phyloP scores from a whole-genome alignment of 2,329 filamentous ascomycete genomes.

The Rhinocladiella similis region DNA sequence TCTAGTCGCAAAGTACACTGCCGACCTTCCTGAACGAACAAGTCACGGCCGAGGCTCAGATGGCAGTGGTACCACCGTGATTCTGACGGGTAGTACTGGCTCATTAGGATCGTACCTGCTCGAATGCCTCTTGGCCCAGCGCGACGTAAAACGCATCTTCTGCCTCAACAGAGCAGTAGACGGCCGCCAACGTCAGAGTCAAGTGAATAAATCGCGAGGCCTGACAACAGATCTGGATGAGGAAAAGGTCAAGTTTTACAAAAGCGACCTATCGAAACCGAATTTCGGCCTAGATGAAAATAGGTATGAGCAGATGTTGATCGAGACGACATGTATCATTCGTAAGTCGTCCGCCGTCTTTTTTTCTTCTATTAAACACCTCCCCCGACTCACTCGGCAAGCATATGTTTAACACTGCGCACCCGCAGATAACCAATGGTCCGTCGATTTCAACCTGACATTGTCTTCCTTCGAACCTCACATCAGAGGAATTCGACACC shows the following conservation, averaged over 20 bases:
- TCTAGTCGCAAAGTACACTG: neutral
- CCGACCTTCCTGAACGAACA: neutral
- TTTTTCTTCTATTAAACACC: too few species aligned
- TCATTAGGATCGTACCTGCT: neutral
- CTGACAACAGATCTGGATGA: neutral
- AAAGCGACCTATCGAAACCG: neutral
- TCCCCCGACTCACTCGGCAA: too few species aligned
- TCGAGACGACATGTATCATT: neutral
- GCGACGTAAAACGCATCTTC: neutral
- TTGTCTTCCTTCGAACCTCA: neutral
- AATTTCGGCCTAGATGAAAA: neutral
- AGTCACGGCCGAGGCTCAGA: neutral
- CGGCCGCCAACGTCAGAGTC: neutral
- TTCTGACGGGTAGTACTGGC: neutral
- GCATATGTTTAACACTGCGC: too few species aligned
- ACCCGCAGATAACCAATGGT: too few species aligned
- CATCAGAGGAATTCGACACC: neutral
- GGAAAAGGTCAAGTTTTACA: neutral
- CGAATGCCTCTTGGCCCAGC: neutral
- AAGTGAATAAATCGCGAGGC: neutral
- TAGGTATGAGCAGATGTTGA: neutral
- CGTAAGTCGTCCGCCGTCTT: neutral
- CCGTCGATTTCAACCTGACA: neutral
- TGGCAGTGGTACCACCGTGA: too few species aligned
- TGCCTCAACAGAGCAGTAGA: neutral